phyloP scores from a whole-genome alignment of 768 basidiomycete genomes.

The Rubroboletus pulcherrimus region DNA sequence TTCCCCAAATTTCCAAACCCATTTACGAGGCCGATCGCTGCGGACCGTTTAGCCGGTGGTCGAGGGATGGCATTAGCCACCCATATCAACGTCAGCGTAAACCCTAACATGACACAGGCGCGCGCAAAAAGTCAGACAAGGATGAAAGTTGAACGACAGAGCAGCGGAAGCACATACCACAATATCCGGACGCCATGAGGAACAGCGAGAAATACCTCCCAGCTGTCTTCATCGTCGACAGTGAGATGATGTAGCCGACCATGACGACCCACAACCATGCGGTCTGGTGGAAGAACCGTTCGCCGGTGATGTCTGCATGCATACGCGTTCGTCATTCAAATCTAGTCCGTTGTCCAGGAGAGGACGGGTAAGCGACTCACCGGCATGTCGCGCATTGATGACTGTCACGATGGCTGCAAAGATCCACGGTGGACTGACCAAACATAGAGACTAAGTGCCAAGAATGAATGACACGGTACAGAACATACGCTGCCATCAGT shows the following conservation, averaged over 20 bases:
- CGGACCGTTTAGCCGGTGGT: slow-evolving; percentile 52
- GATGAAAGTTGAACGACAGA: not conserved
- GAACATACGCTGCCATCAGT: slow-evolving; percentile 53
- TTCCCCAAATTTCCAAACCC: slow-evolving; percentile 57
- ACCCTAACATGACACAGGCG: slow-evolving; percentile 23
- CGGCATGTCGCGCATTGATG: slow-evolving; percentile 56
- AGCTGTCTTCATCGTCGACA: slow-evolving; percentile 47
- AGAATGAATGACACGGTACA: not conserved
- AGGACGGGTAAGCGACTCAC: slow-evolving; percentile 19
- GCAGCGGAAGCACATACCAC: slow-evolving; percentile 25
- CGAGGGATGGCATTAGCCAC: slow-evolving; percentile 57
- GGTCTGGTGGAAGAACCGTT: slow-evolving; percentile 59
- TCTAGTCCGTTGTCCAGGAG: not conserved
- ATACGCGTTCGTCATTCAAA: not conserved
- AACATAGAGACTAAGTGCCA: not conserved
- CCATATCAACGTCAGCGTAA: slow-evolving; percentile 53
- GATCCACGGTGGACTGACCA: slow-evolving; percentile 58
- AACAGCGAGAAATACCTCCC: slow-evolving; percentile 62
- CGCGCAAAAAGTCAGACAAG: not conserved
- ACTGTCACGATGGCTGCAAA: slow-evolving; percentile 46
- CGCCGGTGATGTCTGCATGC: slow-evolving; percentile 49
- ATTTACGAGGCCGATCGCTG: slow-evolving; percentile 60
- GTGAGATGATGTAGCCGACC: slow-evolving; percentile 56
- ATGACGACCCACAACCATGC: slow-evolving; percentile 60
- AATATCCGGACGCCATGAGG: slow-evolving; percentile 57